phyloP scores from a whole-genome alignment of 257 asterid genomes.

The Forsythia viridissima region DNA sequence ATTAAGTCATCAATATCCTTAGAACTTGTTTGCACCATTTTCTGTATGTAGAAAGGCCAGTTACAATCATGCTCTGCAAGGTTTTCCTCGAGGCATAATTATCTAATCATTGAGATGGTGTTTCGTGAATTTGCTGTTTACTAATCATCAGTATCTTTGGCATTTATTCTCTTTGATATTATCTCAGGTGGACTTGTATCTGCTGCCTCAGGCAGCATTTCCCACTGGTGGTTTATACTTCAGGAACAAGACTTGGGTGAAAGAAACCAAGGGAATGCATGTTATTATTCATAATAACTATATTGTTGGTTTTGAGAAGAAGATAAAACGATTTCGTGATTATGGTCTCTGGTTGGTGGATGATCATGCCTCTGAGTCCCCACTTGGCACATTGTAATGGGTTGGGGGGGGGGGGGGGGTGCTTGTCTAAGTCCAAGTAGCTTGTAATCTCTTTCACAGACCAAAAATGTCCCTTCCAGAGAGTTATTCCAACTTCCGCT shows the following conservation, averaged over 20 bases:
- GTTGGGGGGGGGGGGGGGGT: not conserved
- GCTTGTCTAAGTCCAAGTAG: not conserved
- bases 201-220: constrained; percentile 89
- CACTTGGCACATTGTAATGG: constrained; percentile 69
- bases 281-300: constrained; percentile 91
- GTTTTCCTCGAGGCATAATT: not conserved
- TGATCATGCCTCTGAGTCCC: constrained; percentile 76
- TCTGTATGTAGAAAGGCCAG: not conserved
- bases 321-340: constrained; percentile 76
- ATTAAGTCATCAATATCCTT: not conserved
- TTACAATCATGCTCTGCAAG: not conserved
- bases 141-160: not conserved
- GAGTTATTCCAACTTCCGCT: not conserved
- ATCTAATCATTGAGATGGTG: not conserved
- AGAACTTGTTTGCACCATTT: constrained; percentile 5
- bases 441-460: constrained; percentile 16
- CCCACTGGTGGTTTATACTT: constrained; percentile 97
- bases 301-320: constrained; percentile 87
- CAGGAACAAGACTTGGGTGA: constrained; percentile 90
- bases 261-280: constrained; percentile 87
- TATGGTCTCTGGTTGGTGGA: constrained; percentile 92
- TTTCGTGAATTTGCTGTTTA: not conserved
- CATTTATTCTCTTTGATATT: not conserved
- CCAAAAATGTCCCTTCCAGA: not conserved
- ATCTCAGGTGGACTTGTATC: constrained; percentile 85